Evolutionary conservation across 345 rosid genomes (phyloP).

Genomic region (Eucalyptus pumila): DNA sequence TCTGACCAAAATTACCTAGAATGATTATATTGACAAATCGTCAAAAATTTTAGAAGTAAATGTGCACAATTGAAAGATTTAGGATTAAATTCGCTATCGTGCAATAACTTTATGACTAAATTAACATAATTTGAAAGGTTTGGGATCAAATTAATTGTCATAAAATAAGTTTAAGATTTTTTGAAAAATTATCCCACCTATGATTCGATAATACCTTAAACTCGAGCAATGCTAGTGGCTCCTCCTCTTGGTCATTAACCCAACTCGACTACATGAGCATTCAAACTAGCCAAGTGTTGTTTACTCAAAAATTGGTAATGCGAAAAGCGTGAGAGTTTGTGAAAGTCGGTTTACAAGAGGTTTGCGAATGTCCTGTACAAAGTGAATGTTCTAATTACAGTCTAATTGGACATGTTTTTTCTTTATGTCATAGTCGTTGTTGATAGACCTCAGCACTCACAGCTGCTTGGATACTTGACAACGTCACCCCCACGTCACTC

Average conservation of each 20-base stretch:
- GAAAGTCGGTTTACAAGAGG: neutral
- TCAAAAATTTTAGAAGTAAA: too few relatives aligned
- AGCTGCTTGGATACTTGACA: neutral
- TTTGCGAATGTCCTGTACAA: neutral
- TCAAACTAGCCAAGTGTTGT: neutral
- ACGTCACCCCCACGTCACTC: neutral
- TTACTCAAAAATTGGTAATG: too few relatives aligned
- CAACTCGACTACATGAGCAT: neutral
- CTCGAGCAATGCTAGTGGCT: neutral
- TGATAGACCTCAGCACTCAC: neutral
- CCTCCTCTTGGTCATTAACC: neutral
- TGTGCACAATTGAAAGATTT: neutral
- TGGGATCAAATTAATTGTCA: too few relatives aligned
- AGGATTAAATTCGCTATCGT: fast-evolving
- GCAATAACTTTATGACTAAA: too few relatives aligned
- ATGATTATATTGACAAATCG: too few relatives aligned
- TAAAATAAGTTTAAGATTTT: neutral
- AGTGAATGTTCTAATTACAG: too few relatives aligned
- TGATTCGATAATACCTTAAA: neutral
- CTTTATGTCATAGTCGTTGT: too few relatives aligned
- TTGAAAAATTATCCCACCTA: neutral
- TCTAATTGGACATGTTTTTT: too few relatives aligned
- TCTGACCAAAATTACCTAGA: neutral
- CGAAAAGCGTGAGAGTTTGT: too few relatives aligned
- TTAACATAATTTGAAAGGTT: too few relatives aligned